These are phyloP conservation scores for Pseudogymnoascus sp. DNA, from an alignment of 2,329 filamentous ascomycete genomes.

Conservation along the genomic window DNA sequence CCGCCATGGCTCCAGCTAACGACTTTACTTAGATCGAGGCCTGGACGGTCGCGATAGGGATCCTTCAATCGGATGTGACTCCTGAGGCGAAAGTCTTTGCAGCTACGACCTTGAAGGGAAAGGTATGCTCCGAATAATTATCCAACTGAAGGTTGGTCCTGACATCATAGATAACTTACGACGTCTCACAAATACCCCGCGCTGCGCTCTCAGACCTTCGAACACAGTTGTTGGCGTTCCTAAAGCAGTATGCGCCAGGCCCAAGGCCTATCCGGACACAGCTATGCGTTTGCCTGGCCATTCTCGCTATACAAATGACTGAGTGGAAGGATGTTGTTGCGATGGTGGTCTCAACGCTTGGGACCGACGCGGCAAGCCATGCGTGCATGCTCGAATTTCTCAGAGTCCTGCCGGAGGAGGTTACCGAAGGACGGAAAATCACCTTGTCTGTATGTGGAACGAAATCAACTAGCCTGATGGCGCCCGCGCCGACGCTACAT, in stretches of 20 bases:
- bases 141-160: background rate
- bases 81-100: constrained; percentile 89
- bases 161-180: constrained; percentile 75
- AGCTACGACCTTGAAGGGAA: constrained; percentile 93
- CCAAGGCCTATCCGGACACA: constrained; percentile 82
- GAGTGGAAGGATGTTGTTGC: constrained; percentile 89
- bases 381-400: constrained; percentile 92
- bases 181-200: constrained; percentile 78
- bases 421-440: constrained; percentile 98
- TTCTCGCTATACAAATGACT: constrained; percentile 91
- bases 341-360: constrained; percentile 70
- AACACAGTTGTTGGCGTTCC: constrained; percentile 71
- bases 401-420: constrained; percentile 94
- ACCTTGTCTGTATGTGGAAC: constrained; percentile 92
- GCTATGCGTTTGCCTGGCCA: constrained; percentile 88
- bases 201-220: constrained; percentile 68
- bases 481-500: constrained; percentile 27
- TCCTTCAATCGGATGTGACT: constrained; percentile 74
- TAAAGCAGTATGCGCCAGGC: constrained; percentile 73
- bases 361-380: constrained; percentile 67
- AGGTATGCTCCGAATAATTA: constrained; percentile 49
- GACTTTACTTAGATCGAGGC: constrained; percentile 61
- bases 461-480: constrained; percentile 40
- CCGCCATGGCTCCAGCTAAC: constrained; percentile 14
- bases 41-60: constrained; percentile 79